These are phyloP conservation scores for Amanita brunnescens DNA, from an alignment of 768 basidiomycete species.

Conservation along the genomic window DNA sequence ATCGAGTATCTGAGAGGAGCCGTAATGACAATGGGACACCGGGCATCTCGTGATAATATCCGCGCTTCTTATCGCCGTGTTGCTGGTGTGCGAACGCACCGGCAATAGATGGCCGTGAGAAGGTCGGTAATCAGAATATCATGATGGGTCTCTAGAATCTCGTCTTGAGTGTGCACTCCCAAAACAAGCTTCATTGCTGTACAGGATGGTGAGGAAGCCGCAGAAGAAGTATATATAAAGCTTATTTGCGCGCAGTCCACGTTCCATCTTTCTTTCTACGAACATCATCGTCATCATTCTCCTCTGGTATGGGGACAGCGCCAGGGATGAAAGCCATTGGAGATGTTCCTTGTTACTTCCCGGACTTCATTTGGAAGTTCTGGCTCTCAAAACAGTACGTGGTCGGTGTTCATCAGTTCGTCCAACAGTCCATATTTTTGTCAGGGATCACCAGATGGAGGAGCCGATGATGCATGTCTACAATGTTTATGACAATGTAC, in stretches of 20 bases:
- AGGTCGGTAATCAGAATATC: too few species aligned
- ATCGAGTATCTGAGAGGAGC: too few species aligned
- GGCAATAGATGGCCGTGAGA: too few species aligned
- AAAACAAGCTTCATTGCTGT: too few species aligned
- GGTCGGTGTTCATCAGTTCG: background rate
- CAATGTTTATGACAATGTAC: conserved; percentile 41
- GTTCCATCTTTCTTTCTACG: too few species aligned
- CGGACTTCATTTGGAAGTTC: conserved; percentile 39
- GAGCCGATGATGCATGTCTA: conserved; percentile 33
- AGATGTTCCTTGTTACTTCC: conserved; percentile 26
- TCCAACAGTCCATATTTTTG: conserved; percentile 12
- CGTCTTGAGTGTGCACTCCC: too few species aligned
- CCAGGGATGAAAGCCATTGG: conserved; percentile 10
- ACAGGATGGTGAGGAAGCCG: too few species aligned
- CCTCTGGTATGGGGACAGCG: background rate
- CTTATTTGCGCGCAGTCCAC: too few species aligned
- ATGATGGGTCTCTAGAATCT: too few species aligned
- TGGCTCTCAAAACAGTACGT: conserved; percentile 29
- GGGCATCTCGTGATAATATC: too few species aligned
- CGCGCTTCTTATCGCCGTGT: background rate
- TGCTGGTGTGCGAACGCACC: background rate
- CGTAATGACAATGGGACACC: too few species aligned
- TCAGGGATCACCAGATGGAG: conserved; percentile 24
- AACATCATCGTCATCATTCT: background rate
- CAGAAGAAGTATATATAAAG: too few species aligned